Conservation (phyloP, 208 protist species). For the Crithidia mellificae region DNA sequence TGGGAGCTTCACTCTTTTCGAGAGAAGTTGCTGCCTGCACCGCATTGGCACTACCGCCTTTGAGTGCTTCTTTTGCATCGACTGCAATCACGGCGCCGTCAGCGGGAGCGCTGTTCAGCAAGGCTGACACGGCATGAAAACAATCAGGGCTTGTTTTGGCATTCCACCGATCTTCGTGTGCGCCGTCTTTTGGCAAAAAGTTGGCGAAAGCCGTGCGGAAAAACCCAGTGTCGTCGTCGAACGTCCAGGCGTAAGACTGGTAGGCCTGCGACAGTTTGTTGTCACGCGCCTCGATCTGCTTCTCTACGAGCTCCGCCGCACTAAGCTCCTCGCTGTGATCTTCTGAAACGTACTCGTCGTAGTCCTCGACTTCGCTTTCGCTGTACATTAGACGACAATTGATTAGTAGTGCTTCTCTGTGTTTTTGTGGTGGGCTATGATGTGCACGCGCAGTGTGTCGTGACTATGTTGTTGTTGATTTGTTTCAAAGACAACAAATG, state of each 20-base stretch:
- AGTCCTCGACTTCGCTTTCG: conserved; percentile 20
- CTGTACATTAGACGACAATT: conserved; percentile 26
- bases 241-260: conserved; percentile 24
- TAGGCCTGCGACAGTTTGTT: not conserved
- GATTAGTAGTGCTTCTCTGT: too few relatives aligned
- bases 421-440: too few relatives aligned
- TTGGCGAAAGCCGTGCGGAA: conserved; percentile 25
- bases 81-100: not conserved
- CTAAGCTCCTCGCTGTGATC: conserved; percentile 6
- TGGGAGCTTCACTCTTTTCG: not conserved
- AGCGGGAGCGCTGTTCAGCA: not conserved
- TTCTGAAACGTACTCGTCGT: conserved; percentile 2
- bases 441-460: too few relatives aligned
- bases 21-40: too few relatives aligned
- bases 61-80: not conserved
- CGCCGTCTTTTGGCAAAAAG: not conserved
- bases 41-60: too few relatives aligned
- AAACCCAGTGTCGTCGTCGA: conserved; percentile 33
- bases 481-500: too few relatives aligned
- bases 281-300: conserved; percentile 2
- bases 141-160: not conserved
- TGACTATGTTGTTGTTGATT: too few relatives aligned
- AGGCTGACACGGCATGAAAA: conserved; percentile 3
- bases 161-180: conserved; percentile 5
- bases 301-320: not conserved